Conservation (phyloP, 495 filamentous ascomycete genomes). For the Penicillium tannophilum region DNA sequence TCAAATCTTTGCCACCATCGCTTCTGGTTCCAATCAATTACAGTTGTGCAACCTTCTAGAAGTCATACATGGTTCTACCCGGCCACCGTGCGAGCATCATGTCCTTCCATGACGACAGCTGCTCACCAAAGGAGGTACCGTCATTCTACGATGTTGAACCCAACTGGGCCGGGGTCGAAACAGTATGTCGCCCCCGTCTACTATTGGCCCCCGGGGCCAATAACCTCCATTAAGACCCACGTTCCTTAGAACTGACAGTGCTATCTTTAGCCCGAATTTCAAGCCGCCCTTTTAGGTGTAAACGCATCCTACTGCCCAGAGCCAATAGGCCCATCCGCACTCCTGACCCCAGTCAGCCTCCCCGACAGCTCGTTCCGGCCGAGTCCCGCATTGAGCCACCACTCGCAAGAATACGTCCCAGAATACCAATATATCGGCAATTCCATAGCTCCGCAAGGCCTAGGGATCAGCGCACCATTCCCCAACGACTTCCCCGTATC, state of each 20-base stretch:
- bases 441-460: constrained; percentile 33
- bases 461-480: constrained; percentile 44
- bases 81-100: constrained; percentile 22
- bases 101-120: constrained; percentile 16
- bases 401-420: constrained; percentile 33
- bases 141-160: constrained; percentile 36
- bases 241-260: constrained; percentile 8
- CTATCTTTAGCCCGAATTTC: constrained; percentile 20
- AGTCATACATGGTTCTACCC: constrained; percentile 11
- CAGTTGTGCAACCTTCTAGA: constrained; percentile 1
- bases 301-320: constrained; percentile 38
- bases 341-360: constrained; percentile 46
- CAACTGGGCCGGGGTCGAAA: constrained; percentile 35
- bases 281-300: constrained; percentile 34
- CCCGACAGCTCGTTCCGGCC: constrained; percentile 41
- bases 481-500: constrained; percentile 34
- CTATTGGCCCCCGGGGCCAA: constrained; percentile 5
- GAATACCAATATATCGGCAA: constrained; percentile 43
- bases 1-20: constrained; percentile 30
- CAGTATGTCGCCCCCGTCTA: constrained; percentile 30
- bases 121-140: constrained; percentile 31
- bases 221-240: background rate
- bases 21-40: constrained; percentile 23
- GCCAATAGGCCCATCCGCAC: constrained; percentile 30
- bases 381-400: constrained; percentile 44